Evolutionary conservation across 495 filamentous ascomycete species (phyloP).

Genomic region (Saxophila tyrrhenica): DNA sequence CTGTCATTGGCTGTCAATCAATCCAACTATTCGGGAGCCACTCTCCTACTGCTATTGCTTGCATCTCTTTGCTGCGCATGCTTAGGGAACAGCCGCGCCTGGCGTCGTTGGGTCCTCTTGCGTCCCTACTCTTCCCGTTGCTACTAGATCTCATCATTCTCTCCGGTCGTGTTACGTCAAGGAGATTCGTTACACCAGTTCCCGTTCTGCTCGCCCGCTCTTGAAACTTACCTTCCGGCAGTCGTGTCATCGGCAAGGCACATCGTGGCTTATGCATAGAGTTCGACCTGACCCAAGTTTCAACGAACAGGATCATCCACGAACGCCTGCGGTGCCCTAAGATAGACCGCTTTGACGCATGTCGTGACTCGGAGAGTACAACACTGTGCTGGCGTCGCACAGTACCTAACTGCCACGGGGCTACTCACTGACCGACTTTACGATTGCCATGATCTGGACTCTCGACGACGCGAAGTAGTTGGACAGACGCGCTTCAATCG

Average conservation of each 20-base stretch:
- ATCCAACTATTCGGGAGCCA: no score
- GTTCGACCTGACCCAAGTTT: not conserved
- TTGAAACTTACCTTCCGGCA: not conserved
- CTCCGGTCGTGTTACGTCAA: constrained; percentile 11
- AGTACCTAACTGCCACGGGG: no score
- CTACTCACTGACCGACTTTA: constrained; percentile 1
- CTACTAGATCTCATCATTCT: no score
- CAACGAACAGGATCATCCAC: not conserved
- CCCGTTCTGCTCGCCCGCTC: constrained; percentile 1
- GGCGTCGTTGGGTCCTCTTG: not conserved
- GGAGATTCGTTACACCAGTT: no score
- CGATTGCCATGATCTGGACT: not conserved
- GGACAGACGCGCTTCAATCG: not conserved
- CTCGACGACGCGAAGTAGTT: not conserved
- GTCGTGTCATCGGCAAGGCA: not conserved
- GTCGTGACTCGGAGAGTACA: no score
- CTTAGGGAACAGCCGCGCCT: not conserved
- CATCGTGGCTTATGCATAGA: not conserved
- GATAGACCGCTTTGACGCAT: not conserved
- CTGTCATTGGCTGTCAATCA: constrained; percentile 14
- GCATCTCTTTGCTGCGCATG: not conserved
- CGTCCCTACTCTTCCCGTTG: not conserved
- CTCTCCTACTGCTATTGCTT: constrained; percentile 5
- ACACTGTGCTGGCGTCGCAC: no score
- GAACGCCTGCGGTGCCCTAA: not conserved